These are phyloP conservation scores for Monosporascus sp. DNA, from an alignment of 2,329 filamentous ascomycete genomes.

Conservation along the genomic window DNA sequence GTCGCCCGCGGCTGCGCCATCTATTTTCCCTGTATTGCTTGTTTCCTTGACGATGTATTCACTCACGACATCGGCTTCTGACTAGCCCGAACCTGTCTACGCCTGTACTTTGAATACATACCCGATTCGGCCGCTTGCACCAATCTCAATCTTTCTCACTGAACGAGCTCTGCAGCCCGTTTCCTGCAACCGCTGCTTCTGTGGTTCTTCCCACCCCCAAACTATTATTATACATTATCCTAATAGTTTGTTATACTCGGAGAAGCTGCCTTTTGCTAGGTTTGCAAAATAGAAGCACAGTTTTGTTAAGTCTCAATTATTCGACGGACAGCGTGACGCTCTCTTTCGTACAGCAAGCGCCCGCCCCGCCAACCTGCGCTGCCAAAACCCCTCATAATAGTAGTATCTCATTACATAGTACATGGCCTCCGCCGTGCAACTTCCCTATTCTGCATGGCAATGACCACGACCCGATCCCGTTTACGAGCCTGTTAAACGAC, in stretches of 20 bases:
- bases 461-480: slow-evolving; percentile 13
- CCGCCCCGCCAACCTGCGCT: slow-evolving; percentile 8
- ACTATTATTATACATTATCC: not conserved
- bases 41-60: not conserved
- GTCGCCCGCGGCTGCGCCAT: not conserved
- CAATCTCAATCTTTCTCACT: slow-evolving; percentile 3
- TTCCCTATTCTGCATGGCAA: slow-evolving; percentile 15
- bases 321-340: slow-evolving; percentile 10
- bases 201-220: not conserved
- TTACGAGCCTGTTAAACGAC: slow-evolving; percentile 16
- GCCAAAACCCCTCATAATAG: slow-evolving; percentile 11
- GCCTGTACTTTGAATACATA: not conserved
- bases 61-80: not conserved
- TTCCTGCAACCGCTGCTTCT: not conserved
- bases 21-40: not conserved
- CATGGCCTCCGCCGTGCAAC: slow-evolving; percentile 9
- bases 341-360: slow-evolving; percentile 1
- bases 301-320: slow-evolving; percentile 14
- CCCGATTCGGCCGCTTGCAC: slow-evolving; percentile 12
- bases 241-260: not conserved
- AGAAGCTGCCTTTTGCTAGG: not conserved
- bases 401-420: slow-evolving; percentile 12
- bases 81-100: not conserved
- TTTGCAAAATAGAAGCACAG: slow-evolving; percentile 6
- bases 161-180: not conserved